phyloP scores from a whole-genome alignment of 169 alveolate species.

The Fabrea salina region DNA sequence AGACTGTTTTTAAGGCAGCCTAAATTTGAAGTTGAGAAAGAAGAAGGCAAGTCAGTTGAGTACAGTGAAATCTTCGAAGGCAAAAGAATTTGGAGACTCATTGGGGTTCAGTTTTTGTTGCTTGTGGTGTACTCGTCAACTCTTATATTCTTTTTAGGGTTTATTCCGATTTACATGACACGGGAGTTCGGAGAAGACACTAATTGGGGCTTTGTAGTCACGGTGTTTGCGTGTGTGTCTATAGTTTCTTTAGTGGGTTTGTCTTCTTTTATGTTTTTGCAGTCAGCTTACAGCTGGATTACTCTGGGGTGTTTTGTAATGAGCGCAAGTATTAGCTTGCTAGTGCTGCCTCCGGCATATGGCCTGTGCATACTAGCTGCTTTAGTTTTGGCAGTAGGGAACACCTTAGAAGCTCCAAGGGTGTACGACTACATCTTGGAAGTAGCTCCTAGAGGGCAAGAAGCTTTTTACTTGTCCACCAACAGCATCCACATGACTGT shows the following conservation, averaged over 20 bases:
- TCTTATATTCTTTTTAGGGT: neutral
- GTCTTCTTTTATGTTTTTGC: neutral
- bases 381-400: conserved; percentile 44
- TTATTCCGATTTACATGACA: conserved; percentile 11
- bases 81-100: neutral
- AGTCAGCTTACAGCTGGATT: neutral
- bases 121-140: neutral
- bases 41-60: neutral
- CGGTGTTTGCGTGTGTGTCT: neutral
- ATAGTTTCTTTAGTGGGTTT: neutral
- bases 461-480: conserved; percentile 49
- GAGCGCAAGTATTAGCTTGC: neutral
- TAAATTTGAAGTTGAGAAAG: neutral
- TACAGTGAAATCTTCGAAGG: neutral
- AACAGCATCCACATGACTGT: conserved; percentile 10
- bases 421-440: conserved; percentile 40
- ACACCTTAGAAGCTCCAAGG: conserved; percentile 44
- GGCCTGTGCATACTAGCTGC: conserved; percentile 27
- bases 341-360: neutral
- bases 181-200: neutral
- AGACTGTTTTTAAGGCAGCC: neutral
- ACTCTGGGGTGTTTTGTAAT: neutral
- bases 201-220: neutral
- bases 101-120: neutral
- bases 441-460: conserved; percentile 40